Percentiles rank a stretch among this genome's conserved stretches.
Conservation (phyloP, 2,329 filamentous ascomycete genomes). For the Westerdykella ornata region DNA sequence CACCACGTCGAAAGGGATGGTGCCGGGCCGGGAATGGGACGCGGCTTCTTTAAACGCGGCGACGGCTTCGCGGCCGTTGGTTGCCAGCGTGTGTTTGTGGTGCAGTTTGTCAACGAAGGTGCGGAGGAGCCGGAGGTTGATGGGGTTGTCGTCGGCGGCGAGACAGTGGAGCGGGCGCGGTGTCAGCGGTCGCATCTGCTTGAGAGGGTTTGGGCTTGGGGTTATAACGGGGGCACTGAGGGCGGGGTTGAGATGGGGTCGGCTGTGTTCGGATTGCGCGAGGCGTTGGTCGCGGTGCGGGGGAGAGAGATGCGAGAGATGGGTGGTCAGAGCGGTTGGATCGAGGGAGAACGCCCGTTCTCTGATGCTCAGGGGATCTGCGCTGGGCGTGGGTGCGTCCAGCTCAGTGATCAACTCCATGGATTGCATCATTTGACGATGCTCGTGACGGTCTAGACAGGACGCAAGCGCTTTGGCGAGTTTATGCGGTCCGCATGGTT, state of each 20-base stretch:
- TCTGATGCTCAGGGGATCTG: slow-evolving; percentile 22
- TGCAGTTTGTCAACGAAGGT: slow-evolving; percentile 34
- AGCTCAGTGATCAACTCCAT: slow-evolving; percentile 11
- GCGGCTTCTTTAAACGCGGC: slow-evolving; percentile 20
- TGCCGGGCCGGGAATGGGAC: background rate
- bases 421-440: slow-evolving; percentile 11
- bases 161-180: slow-evolving; percentile 26
- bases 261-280: slow-evolving; percentile 6
- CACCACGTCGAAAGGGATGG: slow-evolving; percentile 24
- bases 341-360: slow-evolving; percentile 17
- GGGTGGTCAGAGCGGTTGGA: background rate
- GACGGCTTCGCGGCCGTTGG: slow-evolving; percentile 35
- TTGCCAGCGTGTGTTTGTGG: slow-evolving; percentile 28
- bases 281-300: slow-evolving; percentile 13
- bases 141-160: slow-evolving; percentile 37
- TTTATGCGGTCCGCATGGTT: slow-evolving; percentile 37
- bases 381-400: slow-evolving; percentile 1
- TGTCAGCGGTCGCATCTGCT: slow-evolving; percentile 13
- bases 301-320: background rate
- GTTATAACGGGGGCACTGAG: slow-evolving; percentile 30
- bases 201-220: slow-evolving; percentile 10
- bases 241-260: slow-evolving; percentile 23
- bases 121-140: slow-evolving; percentile 34
- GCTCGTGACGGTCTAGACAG: slow-evolving; percentile 28
- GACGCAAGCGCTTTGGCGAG: slow-evolving; percentile 31